These are phyloP conservation scores for Leccinum cinnamomeum DNA, from an alignment of 1,284 basidiomycete species.

Conservation along the genomic window DNA sequence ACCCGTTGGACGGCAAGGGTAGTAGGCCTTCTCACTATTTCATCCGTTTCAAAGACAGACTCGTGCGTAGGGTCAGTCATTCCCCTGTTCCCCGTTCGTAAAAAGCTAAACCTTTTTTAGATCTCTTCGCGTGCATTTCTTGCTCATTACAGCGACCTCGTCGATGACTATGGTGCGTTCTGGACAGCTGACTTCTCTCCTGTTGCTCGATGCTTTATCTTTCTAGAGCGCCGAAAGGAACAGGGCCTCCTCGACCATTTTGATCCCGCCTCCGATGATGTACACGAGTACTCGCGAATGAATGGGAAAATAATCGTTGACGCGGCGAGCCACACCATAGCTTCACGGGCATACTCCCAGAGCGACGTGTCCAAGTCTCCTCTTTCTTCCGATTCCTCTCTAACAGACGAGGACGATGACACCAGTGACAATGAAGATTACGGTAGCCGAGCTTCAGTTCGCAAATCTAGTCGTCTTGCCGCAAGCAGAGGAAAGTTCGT, in stretches of 20 bases:
- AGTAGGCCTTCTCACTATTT: slow-evolving; percentile 51
- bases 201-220: slow-evolving; percentile 10
- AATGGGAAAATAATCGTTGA: slow-evolving; percentile 35
- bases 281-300: slow-evolving; percentile 62
- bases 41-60: slow-evolving; percentile 56
- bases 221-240: slow-evolving; percentile 44
- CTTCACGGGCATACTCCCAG: slow-evolving; percentile 10
- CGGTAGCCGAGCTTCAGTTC: slow-evolving; percentile 18
- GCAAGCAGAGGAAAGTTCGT: slow-evolving; percentile 6
- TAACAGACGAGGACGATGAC: slow-evolving; percentile 32
- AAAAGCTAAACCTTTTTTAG: slow-evolving; percentile 33
- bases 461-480: slow-evolving; percentile 32
- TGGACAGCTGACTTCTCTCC: slow-evolving; percentile 1
- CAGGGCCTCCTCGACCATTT: slow-evolving; percentile 48
- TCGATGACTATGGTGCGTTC: slow-evolving; percentile 57
- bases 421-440: slow-evolving; percentile 33
- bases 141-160: slow-evolving; percentile 43
- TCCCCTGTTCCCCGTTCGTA: not conserved
- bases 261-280: slow-evolving; percentile 57
- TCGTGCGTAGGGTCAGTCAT: slow-evolving; percentile 54
- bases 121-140: slow-evolving; percentile 42
- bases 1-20: slow-evolving; percentile 34
- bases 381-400: slow-evolving; percentile 13
- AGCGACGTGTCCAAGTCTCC: slow-evolving; percentile 9
- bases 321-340: slow-evolving; percentile 8